Evolutionary conservation across 495 filamentous ascomycete genomes (phyloP), one percentile per base, ranked within the genome.

Genomic region (Tuber microsphaerosporum): DNA sequence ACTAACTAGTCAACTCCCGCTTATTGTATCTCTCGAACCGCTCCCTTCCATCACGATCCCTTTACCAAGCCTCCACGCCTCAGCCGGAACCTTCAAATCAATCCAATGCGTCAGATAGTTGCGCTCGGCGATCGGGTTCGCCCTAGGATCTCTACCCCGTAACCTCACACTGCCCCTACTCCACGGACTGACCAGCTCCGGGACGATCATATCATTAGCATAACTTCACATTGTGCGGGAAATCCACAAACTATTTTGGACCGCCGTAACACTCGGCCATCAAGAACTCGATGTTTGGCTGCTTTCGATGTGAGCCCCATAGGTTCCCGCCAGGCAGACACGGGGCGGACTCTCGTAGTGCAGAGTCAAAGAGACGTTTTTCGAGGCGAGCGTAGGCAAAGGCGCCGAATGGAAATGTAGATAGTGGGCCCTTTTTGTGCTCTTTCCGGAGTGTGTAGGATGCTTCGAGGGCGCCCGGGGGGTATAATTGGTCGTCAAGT

Each of bases 1-100:
- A 70, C 83, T 83, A 68, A 82, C 75, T 26, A 85, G 89, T 86
- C 88, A 88, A n/a, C 84, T 85, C 34, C 87, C 88, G 77, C 86
- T 86, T 16, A 90, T 84, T 74, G 89, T 85, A 81, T 89, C 87
- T 75, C 85, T 87, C 2, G 88, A 88, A 8, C 87, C 88, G 17
- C 81, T 80, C 2, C 88, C 88, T 26, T 85, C 82, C 82, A 85
- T 87, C 42, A 88, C 85, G 75, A 89, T 86, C 76, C 89, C 87
- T 76, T 88, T 89, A 1, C 82, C 87, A 74, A 86, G 86, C 20
- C 83, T 83, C 74, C 86, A 87, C 1, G 85, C 87, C 76, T 89
- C 87, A 19, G 82, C 83, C 61, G 88, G 74, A 16, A 88, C 84
- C 43, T 86, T 74, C 44, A 87, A 10, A 81, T 89, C 88, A 10